phyloP scores from a whole-genome alignment of 1,284 basidiomycete genomes.

The Ceratobasidium sp. region DNA sequence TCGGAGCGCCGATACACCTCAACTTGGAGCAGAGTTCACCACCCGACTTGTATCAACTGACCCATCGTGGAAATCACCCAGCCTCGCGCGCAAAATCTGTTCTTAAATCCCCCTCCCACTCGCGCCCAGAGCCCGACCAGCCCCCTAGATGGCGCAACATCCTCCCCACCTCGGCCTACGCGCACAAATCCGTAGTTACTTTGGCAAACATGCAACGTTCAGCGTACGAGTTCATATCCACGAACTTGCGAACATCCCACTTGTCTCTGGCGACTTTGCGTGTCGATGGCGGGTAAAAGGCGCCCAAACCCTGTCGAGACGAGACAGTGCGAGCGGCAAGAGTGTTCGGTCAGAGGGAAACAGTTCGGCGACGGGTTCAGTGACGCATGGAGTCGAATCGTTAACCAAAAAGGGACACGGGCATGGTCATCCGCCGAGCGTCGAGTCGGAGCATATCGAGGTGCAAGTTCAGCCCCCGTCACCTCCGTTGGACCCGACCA shows the following conservation, averaged over 20 bases:
- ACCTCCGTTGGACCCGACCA: constrained; percentile 25
- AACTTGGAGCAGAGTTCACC: constrained; percentile 13
- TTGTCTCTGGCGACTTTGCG: constrained; percentile 80
- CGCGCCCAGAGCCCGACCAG: neutral
- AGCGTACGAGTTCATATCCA: constrained; percentile 75
- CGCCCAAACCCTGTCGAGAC: constrained; percentile 53
- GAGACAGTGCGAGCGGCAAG: constrained; percentile 58
- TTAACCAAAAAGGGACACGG: constrained; percentile 23
- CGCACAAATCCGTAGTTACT: constrained; percentile 40
- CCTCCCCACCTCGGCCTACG: constrained; percentile 42
- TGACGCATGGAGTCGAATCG: neutral
- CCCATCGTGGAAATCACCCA: constrained; percentile 15
- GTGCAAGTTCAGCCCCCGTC: constrained; percentile 43
- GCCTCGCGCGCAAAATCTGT: neutral
- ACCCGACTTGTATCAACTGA: constrained; percentile 18
- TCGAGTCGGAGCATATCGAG: constrained; percentile 45
- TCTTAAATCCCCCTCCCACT: neutral
- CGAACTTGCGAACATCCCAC: constrained; percentile 80
- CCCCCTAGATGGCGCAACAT: constrained; percentile 16
- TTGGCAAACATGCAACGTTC: constrained; percentile 70
- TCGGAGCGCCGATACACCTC: constrained; percentile 20
- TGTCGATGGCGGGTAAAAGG: constrained; percentile 83
- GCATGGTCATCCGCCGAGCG: constrained; percentile 53
- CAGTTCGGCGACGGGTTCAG: constrained; percentile 55
- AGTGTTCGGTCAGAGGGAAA: constrained; percentile 56